Evolutionary conservation across 306 rosid genomes (phyloP).

Genomic region (Trifolium subterraneum): DNA sequence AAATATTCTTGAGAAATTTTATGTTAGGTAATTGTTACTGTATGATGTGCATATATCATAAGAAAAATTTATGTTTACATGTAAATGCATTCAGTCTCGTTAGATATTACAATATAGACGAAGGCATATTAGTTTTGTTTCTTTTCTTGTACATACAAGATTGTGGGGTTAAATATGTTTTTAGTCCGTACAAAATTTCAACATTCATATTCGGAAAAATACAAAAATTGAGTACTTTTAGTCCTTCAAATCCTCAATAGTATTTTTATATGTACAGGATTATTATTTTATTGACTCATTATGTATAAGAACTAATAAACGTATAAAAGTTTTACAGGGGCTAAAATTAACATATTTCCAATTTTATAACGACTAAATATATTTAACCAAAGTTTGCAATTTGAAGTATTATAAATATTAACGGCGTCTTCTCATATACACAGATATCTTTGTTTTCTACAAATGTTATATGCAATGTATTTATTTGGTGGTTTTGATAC

Average conservation of each 20-base stretch:
- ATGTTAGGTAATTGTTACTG: constrained; percentile 4
- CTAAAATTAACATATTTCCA: neutral
- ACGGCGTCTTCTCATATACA: neutral
- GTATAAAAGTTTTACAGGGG: neutral
- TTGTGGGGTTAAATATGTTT: neutral
- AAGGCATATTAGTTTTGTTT: constrained; percentile 9
- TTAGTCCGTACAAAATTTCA: neutral
- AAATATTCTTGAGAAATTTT: constrained; percentile 26
- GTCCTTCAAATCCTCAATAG: constrained; percentile 1
- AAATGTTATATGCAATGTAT: neutral
- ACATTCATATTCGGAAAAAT: neutral
- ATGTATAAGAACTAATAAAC: neutral
- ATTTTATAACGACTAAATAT: neutral
- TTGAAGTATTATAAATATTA: neutral
- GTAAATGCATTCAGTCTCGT: constrained; percentile 2
- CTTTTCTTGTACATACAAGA: constrained; percentile 10
- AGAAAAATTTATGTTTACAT: neutral
- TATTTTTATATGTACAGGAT: neutral
- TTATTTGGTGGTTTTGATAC: constrained; percentile 4
- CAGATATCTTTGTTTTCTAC: neutral
- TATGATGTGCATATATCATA: neutral
- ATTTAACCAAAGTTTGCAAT: neutral
- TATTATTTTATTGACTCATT: too few relatives aligned
- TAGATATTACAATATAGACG: neutral
- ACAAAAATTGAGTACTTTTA: neutral